phyloP scores from a whole-genome alignment of 176 grass and related monocot genomes.

The Metroxylon sagu region DNA sequence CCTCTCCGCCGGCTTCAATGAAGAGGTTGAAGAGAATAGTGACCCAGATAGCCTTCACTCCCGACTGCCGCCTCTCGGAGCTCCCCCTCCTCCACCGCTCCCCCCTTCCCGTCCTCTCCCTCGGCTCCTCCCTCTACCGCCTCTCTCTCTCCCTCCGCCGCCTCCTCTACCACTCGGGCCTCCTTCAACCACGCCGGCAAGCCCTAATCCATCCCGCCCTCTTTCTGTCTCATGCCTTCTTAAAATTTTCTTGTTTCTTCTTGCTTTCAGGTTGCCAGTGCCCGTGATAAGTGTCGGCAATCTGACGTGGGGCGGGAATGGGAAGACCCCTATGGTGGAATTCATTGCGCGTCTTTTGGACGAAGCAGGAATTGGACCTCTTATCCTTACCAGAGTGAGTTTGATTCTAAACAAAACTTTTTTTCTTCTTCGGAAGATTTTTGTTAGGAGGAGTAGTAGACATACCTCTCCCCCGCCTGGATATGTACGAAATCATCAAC shows the following conservation, averaged over 20 bases:
- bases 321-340: constrained; percentile 88
- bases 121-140: constrained; percentile 35
- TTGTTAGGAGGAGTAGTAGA: no score
- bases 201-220: background rate
- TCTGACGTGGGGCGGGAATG: constrained; percentile 80
- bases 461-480: no score
- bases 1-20: background rate
- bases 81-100: constrained; percentile 49
- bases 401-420: no score
- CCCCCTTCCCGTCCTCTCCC: constrained; percentile 59
- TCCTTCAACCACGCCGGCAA: constrained; percentile 35
- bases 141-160: constrained; percentile 28
- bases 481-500: no score
- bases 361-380: constrained; percentile 28
- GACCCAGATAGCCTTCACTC: constrained; percentile 39
- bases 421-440: no score
- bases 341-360: constrained; percentile 47
- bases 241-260: background rate
- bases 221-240: background rate
- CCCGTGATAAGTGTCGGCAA: constrained; percentile 83
- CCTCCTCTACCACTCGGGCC: constrained; percentile 16
- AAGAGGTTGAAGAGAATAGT: constrained; percentile 42
- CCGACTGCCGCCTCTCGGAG: constrained; percentile 36
- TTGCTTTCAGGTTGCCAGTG: constrained; percentile 37
- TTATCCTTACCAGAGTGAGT: constrained; percentile 67